A percentile compares a stretch with the other conserved stretches of the same genome.
These are phyloP conservation scores for Chaetomium tenue DNA, from an alignment of 495 filamentous ascomycete genomes.

Conservation along the genomic window DNA sequence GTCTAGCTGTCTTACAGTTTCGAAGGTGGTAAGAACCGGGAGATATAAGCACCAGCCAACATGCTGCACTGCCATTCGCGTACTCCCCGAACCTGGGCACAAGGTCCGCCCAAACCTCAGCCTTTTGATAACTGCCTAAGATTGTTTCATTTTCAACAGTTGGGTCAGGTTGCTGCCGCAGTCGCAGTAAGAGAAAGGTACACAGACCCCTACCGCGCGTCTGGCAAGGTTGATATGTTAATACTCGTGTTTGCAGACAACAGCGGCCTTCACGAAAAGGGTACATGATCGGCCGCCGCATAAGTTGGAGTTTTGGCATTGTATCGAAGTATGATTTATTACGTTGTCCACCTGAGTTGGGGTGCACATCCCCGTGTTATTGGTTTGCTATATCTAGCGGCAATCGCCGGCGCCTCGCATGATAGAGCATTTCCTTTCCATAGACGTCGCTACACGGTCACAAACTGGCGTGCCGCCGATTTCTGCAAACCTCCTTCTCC, in stretches of 20 bases:
- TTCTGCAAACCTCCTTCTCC: background rate
- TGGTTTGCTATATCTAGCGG: background rate
- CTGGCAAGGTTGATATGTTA: background rate
- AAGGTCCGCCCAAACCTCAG: too few relatives aligned
- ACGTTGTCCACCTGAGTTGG: background rate
- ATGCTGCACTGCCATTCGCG: background rate
- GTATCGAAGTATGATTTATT: slow-evolving; percentile 2
- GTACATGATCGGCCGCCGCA: background rate
- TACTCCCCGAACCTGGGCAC: too few relatives aligned
- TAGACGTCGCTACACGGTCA: slow-evolving; percentile 8
- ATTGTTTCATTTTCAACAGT: background rate
- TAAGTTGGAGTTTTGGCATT: slow-evolving; percentile 1
- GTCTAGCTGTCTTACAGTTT: background rate
- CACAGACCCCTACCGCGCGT: too few relatives aligned
- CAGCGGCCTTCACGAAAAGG: background rate
- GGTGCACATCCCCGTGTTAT: background rate
- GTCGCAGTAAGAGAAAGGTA: background rate
- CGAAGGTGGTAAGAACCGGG: background rate
- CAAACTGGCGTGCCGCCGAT: background rate
- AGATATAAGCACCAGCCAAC: background rate
- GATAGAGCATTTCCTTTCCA: slow-evolving; percentile 5
- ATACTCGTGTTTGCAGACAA: background rate
- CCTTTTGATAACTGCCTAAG: too few relatives aligned
- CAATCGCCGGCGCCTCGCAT: background rate
- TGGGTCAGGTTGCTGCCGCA: background rate